Percentiles rank a stretch among this genome's conserved stretches.
Conservation (phyloP, 1,139 yeast genomes). For the Candida freyschussii region DNA sequence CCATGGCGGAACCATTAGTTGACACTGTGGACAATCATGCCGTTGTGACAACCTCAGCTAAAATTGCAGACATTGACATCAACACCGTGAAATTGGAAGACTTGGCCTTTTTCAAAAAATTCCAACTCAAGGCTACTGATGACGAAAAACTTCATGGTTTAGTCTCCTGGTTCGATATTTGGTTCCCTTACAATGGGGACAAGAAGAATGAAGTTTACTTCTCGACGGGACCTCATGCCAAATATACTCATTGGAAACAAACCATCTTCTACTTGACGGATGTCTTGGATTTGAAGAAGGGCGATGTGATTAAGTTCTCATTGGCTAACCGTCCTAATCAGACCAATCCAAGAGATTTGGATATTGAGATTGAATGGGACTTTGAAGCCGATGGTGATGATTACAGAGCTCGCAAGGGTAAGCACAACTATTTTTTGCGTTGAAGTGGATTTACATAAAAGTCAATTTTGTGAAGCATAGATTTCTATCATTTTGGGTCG, state of each 20-base stretch:
- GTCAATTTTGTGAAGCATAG: too few species aligned
- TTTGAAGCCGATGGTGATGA: constrained; percentile 42
- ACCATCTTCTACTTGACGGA: constrained; percentile 88
- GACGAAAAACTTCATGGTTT: constrained; percentile 84
- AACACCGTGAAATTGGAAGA: constrained; percentile 84
- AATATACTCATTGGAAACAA: constrained; percentile 95
- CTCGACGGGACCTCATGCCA: constrained; percentile 78
- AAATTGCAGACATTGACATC: constrained; percentile 79
- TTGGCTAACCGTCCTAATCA: constrained; percentile 74
- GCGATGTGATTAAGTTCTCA: constrained; percentile 69
- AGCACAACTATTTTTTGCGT: constrained; percentile 63
- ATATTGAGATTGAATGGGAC: constrained; percentile 56
- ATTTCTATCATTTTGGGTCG: too few species aligned
- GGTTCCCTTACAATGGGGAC: constrained; percentile 50
- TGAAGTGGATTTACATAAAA: too few species aligned
- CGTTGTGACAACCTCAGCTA: constrained; percentile 66
- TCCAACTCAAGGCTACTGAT: constrained; percentile 67
- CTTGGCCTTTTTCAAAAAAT: constrained; percentile 65
- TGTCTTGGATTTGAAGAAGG: constrained; percentile 71
- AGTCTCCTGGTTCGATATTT: constrained; percentile 93
- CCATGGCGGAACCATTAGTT: constrained; percentile 91
- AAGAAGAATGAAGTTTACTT: constrained; percentile 59
- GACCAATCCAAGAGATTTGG: constrained; percentile 79
- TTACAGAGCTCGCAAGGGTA: constrained; percentile 36
- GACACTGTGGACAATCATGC: constrained; percentile 82